Evolutionary conservation across 805 yeast species (phyloP), one percentile per base, ranked within the genome.

Genomic region (Metschnikowia borealis): DNA sequence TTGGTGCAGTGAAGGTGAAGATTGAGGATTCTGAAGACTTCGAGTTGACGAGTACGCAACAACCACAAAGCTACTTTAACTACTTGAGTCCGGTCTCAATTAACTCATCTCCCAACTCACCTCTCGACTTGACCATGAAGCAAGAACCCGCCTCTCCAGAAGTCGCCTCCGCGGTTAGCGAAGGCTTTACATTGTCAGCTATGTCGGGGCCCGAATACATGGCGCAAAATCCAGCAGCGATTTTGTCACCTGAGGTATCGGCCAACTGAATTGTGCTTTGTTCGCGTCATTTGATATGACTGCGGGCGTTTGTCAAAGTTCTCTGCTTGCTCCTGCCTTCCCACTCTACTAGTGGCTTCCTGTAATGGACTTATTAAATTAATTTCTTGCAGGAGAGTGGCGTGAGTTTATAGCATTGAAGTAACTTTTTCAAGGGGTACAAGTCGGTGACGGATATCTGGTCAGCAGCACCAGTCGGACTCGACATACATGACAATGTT

Each of bases 211-310:
- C 54, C 59, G 74, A 68, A 63, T 59, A 54, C 50, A 59, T 71
- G 73, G 75, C 66, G 75, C 76, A 72, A 69, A 70, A 71, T 71
- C 71, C 77, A 64, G 77, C 67, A 72, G 76, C 62, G 67, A 71
- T 71, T 72, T 69, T 69, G 73, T 64, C 54, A 51, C 57, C 57
- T 51, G 47, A 52, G 47, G 42, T 45, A 31, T 36, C 32, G n/a
- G 35, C 47, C 11, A 36, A 34, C 18, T 37, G 41, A 20, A 14
- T 31, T 37, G 47, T 38, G 43, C 20, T 37, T 29, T 37, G 47
- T 29, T 8, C 31, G 18, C 34, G 20, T 26, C 47, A 15, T 35
- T 46, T 49, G 56, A 48, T 44, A 20, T 42, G 34, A 15, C 46
- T 14, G 21, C 23, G 21, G 36, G 23, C 33, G 8, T 14, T 44